phyloP scores from a whole-genome alignment of 805 yeast species.

The Spencermartinsiella europaea region DNA sequence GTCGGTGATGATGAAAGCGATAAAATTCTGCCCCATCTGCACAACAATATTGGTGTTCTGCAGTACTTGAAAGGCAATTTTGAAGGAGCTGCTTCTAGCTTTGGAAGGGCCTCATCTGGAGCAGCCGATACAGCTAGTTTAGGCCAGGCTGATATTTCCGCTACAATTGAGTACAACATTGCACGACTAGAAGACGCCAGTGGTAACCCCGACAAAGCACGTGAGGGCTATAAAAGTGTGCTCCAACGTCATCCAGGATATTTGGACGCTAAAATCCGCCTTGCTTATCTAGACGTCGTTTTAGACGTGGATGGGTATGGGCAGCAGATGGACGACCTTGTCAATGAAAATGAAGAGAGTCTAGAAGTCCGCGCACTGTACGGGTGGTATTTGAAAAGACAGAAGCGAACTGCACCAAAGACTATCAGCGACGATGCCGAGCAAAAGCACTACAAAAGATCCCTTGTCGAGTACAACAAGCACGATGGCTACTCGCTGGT shows the following conservation, averaged over 20 bases:
- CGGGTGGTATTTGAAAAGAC: conserved; percentile 72
- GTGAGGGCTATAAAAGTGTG: conserved; percentile 48
- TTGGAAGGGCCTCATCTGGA: conserved; percentile 10
- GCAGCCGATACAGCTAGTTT: conserved; percentile 15
- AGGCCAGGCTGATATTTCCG: conserved; percentile 26
- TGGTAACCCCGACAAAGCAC: conserved; percentile 36
- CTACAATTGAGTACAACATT: conserved; percentile 60
- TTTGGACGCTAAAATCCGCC: conserved; percentile 68
- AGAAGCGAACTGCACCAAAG: conserved; percentile 24
- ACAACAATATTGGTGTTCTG: conserved; percentile 82
- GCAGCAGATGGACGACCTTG: conserved; percentile 45
- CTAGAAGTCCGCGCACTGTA: conserved; percentile 85
- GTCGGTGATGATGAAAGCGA: conserved; percentile 27
- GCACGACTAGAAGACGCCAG: conserved; percentile 65
- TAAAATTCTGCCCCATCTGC: conserved; percentile 41
- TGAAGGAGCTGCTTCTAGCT: conserved; percentile 44
- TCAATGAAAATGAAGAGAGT: conserved; percentile 52
- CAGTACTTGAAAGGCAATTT: conserved; percentile 60
- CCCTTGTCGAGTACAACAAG: conserved; percentile 68
- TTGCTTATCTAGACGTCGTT: conserved; percentile 54
- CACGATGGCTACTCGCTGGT: conserved; percentile 88
- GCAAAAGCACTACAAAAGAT: conserved; percentile 75
- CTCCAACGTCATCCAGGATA: conserved; percentile 61
- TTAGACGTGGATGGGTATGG: conserved; percentile 39
- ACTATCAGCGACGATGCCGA: conserved; percentile 59